Evolutionary conservation across 176 grass and related monocot genomes (phyloP), one percentile per base, ranked within the genome.

Genomic region (Bromus sterilis): DNA sequence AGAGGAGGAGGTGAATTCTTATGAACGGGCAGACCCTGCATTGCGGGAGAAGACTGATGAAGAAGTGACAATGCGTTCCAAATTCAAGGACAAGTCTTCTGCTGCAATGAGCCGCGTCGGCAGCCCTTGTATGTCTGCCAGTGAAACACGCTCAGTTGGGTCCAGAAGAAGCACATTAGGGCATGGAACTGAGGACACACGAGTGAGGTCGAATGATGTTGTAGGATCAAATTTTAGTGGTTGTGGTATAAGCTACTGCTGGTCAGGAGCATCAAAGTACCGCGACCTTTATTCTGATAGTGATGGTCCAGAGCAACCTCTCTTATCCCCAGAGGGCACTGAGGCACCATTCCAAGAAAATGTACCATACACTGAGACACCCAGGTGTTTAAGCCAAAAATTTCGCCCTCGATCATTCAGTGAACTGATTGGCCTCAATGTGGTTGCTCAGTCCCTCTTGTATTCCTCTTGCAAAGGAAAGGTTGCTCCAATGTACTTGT

Each of bases 221-320:
- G 87, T 85, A 10, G 89, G 86, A 80, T 93, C 96, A 69, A 95
- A 95, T 80, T 98, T 98, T 57, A 98, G 90, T 78, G 96, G 96
- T 6, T 98, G 96, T 13, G 96, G 96, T 59, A 95, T 98, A 87
- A 93, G 96, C 72, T 98, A 95, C 55, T 98, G 96, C 77, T 98
- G 96, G 96, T 98, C 90, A 51, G 96, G 92, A 83, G 88, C 90
- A 25, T 94, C 96, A 18, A 98, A 92, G 59, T 95, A 91, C 85
- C 82, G 34, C 2, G 81, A 92, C 42, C 89, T 89, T 44, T 98
- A 91, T 72, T 95, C 87, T 1, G 96, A 98, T 67, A 94, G 93
- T 65, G 96, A 98, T 77, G 92, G 88, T 72, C 90, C 89, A 66
- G 90, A 98, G 37, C 89, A 91, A 31, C 96, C 96, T 77, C 79